These are phyloP conservation scores for Xylaria palmicola DNA, from an alignment of 495 filamentous ascomycete genomes.

Conservation along the genomic window DNA sequence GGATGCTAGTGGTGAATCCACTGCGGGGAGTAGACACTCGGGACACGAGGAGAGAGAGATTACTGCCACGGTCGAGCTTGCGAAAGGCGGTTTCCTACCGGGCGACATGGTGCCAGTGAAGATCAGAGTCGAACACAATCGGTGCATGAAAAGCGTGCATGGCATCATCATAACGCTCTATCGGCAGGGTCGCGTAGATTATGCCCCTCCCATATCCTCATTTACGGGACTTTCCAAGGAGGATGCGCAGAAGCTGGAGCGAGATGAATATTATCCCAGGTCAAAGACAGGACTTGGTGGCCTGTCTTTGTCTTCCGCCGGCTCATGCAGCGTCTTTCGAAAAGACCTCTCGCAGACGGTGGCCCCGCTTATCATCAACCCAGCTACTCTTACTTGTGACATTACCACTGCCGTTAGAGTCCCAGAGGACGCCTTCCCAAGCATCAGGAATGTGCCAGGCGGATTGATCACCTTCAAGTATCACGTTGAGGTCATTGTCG, in stretches of 20 bases:
- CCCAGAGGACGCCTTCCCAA: constrained; percentile 89
- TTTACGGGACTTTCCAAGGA: constrained; percentile 63
- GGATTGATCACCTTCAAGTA: constrained; percentile 94
- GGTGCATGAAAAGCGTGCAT: constrained; percentile 81
- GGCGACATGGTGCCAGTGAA: constrained; percentile 80
- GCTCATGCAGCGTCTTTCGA: constrained; percentile 82
- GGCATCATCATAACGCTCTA: constrained; percentile 93
- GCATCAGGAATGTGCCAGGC: constrained; percentile 83
- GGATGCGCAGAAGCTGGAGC: constrained; percentile 56
- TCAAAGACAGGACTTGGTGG: constrained; percentile 71
- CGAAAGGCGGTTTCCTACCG: constrained; percentile 79
- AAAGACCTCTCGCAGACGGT: constrained; percentile 90
- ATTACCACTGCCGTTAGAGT: constrained; percentile 80
- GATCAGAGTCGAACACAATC: constrained; percentile 80
- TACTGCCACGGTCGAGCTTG: constrained; percentile 79
- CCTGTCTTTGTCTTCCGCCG: constrained; percentile 75
- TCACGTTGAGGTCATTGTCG: constrained; percentile 86
- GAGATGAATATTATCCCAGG: constrained; percentile 81
- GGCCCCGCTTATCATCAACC: constrained; percentile 82
- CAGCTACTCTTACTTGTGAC: constrained; percentile 68
- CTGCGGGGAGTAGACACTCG: constrained; percentile 26
- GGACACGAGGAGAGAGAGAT: constrained; percentile 63
- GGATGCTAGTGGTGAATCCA: constrained; percentile 34
- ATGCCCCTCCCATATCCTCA: constrained; percentile 64
- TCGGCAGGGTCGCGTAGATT: constrained; percentile 86